Evolutionary conservation across 1,284 basidiomycete genomes (phyloP).

Genomic region (Spongispora temasekensis): DNA sequence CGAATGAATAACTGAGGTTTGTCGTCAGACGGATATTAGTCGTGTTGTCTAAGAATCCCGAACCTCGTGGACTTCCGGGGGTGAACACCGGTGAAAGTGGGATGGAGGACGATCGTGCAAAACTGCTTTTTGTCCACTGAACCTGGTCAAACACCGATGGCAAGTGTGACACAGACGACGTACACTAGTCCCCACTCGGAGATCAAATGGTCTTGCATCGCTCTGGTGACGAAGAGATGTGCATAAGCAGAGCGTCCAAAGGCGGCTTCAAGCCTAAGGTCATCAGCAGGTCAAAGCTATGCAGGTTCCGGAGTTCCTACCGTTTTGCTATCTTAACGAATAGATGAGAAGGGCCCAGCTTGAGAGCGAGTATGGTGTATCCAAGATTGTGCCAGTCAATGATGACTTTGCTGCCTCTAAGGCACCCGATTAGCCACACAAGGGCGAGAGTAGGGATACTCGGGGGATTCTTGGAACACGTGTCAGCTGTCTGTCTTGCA

Average conservation of each 20-base stretch:
- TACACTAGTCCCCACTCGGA: slow-evolving; percentile 79
- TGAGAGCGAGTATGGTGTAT: slow-evolving; percentile 89
- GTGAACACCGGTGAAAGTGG: slow-evolving; percentile 71
- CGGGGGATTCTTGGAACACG: slow-evolving; percentile 80
- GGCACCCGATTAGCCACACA: slow-evolving; percentile 70
- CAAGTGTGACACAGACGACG: slow-evolving; percentile 33
- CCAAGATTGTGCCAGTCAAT: slow-evolving; percentile 99
- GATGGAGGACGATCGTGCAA: slow-evolving; percentile 88
- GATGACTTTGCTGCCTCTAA: slow-evolving; percentile 81
- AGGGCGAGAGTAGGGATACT: slow-evolving; percentile 92
- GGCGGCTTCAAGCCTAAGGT: slow-evolving; percentile 71
- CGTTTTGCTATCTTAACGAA: slow-evolving; percentile 76
- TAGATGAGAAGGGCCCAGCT: slow-evolving; percentile 65
- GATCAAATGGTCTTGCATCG: slow-evolving; percentile 76
- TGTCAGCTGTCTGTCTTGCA: slow-evolving; percentile 4
- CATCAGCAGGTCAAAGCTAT: slow-evolving; percentile 1
- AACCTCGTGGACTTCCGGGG: slow-evolving; percentile 76
- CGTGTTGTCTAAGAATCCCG: slow-evolving; percentile 9
- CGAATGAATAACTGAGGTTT: slow-evolving; percentile 55
- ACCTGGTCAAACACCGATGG: slow-evolving; percentile 11
- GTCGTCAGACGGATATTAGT: slow-evolving; percentile 21
- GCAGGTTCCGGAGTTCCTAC: slow-evolving; percentile 42
- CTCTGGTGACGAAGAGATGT: slow-evolving; percentile 92
- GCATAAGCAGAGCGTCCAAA: slow-evolving; percentile 84
- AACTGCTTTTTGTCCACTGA: slow-evolving; percentile 76